Evolutionary conservation across 345 rosid species (phyloP).

Genomic region (Pugionium dolabratum): DNA sequence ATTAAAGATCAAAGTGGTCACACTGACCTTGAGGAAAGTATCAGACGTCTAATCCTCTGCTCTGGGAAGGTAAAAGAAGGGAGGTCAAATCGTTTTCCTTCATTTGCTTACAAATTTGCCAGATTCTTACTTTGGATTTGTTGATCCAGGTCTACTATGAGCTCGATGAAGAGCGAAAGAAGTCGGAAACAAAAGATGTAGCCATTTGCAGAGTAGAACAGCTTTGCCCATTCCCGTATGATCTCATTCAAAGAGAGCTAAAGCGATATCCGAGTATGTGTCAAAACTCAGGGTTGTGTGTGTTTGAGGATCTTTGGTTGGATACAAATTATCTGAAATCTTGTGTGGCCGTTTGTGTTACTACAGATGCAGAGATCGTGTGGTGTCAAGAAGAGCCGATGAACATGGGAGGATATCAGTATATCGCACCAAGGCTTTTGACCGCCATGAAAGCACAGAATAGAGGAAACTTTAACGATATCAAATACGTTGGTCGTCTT

Average conservation of each 20-base stretch:
- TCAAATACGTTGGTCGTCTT: constrained; percentile 66
- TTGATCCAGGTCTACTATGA: constrained; percentile 57
- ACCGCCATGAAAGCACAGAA: constrained; percentile 55
- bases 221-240: constrained; percentile 74
- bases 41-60: constrained; percentile 82
- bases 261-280: constrained; percentile 72
- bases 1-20: constrained; percentile 82
- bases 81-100: neutral
- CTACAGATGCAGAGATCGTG: constrained; percentile 62
- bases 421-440: constrained; percentile 61
- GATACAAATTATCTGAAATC: neutral
- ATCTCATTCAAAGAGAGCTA: constrained; percentile 70
- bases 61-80: constrained; percentile 72
- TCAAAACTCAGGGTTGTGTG: neutral
- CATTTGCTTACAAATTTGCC: neutral
- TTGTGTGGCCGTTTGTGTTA: constrained; percentile 3
- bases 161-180: constrained; percentile 67
- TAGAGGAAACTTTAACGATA: constrained; percentile 60
- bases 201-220: constrained; percentile 85
- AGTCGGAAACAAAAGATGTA: constrained; percentile 48
- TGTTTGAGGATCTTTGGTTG: neutral
- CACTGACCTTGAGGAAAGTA: constrained; percentile 73
- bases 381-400: constrained; percentile 94
- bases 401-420: constrained; percentile 78
- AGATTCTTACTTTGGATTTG: neutral